phyloP scores from a whole-genome alignment of 805 yeast species.

The Cyberlindnera galapagoensis region DNA sequence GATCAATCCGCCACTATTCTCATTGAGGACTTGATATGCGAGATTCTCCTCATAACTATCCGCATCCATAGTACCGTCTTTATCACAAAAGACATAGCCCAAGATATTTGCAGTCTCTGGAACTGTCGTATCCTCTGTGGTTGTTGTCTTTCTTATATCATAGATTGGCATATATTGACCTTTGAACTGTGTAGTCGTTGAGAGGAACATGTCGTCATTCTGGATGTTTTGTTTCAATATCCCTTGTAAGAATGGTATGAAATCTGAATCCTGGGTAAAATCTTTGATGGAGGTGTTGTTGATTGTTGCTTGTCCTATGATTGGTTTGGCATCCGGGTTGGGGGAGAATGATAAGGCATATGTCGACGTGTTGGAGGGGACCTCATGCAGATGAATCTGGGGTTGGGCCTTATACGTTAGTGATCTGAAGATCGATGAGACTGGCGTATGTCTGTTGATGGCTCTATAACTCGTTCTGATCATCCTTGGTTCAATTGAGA shows the following conservation, averaged over 20 bases:
- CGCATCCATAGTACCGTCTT: constrained; percentile 45
- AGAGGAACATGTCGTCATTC: constrained; percentile 45
- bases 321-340: constrained; percentile 11
- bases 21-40: constrained; percentile 49
- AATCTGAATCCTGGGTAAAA: constrained; percentile 10
- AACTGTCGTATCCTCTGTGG: constrained; percentile 57
- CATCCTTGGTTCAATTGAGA: too few species aligned
- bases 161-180: constrained; percentile 59
- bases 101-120: constrained; percentile 67
- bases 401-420: constrained; percentile 4
- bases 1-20: constrained; percentile 39
- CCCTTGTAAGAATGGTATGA: constrained; percentile 6
- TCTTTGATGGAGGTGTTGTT: too few species aligned
- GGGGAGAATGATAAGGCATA: constrained; percentile 12
- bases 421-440: too few species aligned
- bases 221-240: constrained; percentile 21
- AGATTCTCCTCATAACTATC: constrained; percentile 51
- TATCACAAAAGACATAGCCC: constrained; percentile 62
- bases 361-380: background rate
- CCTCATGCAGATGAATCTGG: constrained; percentile 13
- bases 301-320: constrained; percentile 1
- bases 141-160: constrained; percentile 57
- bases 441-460: too few species aligned
- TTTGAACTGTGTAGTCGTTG: constrained; percentile 51
- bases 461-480: too few species aligned